These are phyloP conservation scores for Candida dajiaensis DNA, from an alignment of 805 yeast species.

Conservation along the genomic window DNA sequence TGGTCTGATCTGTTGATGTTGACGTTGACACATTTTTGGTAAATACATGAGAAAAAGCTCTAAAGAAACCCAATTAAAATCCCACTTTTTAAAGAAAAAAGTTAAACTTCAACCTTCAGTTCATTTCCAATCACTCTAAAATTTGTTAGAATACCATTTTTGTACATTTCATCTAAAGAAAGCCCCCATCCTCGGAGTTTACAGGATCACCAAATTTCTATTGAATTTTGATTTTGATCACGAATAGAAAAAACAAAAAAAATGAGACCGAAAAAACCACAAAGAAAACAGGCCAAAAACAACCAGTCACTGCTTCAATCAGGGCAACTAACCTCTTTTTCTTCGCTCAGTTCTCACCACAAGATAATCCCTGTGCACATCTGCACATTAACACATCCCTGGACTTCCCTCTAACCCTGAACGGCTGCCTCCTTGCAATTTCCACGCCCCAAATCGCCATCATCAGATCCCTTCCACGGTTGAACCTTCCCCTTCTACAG, in stretches of 20 bases:
- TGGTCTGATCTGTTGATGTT: too few relatives aligned
- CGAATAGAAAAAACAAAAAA: not conserved
- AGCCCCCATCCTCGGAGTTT: not conserved
- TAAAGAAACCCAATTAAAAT: too few relatives aligned
- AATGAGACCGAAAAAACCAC: not conserved
- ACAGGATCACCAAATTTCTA: not conserved
- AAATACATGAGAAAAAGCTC: too few relatives aligned
- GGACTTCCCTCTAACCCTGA: not conserved
- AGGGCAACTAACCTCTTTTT: not conserved
- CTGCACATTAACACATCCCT: too few relatives aligned
- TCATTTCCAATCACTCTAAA: too few relatives aligned
- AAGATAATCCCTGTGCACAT: not conserved
- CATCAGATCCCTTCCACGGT: not conserved
- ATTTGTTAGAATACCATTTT: too few relatives aligned
- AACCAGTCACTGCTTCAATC: too few relatives aligned
- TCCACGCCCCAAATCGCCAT: not conserved
- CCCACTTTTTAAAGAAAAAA: too few relatives aligned
- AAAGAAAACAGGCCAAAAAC: not conserved
- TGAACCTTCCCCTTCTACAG: not conserved
- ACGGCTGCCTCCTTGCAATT: not conserved
- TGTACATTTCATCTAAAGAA: too few relatives aligned
- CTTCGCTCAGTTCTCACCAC: not conserved
- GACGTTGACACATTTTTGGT: not conserved
- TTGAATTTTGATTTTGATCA: not conserved
- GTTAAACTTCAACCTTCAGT: not conserved